Percentiles rank a stretch among this genome's conserved stretches.
These are phyloP conservation scores for Suhomyces panamericanus DNA, from an alignment of 1,139 yeast species.

Conservation along the genomic window DNA sequence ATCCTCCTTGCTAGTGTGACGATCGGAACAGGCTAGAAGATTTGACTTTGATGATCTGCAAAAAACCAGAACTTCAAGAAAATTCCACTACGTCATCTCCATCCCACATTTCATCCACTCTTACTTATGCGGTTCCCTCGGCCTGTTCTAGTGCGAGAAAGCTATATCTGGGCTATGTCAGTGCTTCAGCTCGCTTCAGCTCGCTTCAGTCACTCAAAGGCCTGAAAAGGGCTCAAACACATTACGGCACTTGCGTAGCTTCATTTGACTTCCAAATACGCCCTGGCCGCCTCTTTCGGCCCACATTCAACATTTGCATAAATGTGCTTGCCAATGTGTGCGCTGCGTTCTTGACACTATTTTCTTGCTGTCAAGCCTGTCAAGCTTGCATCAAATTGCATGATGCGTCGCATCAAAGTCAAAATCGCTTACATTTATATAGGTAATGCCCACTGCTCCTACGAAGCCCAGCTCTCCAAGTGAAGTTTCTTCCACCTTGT, in stretches of 20 bases:
- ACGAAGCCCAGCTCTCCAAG: background rate
- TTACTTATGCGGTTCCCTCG: background rate
- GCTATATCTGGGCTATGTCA: background rate
- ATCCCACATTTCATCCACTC: background rate
- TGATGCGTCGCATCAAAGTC: no score
- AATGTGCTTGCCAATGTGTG: no score
- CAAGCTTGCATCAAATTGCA: background rate
- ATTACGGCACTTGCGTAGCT: background rate
- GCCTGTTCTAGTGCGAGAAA: background rate
- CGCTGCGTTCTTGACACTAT: no score
- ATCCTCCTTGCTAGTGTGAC: background rate
- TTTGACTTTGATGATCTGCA: no score
- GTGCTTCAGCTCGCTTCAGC: background rate
- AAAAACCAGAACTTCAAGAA: background rate
- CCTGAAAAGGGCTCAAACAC: background rate
- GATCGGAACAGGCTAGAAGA: conserved; percentile 5
- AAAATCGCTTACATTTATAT: no score
- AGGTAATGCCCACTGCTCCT: no score
- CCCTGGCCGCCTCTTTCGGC: no score
- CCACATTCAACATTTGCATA: no score
- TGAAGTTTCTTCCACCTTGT: background rate
- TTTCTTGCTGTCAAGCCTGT: background rate
- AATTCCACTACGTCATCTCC: background rate
- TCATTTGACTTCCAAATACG: no score
- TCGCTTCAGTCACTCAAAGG: no score